Evolutionary conservation across 2,329 filamentous ascomycete species (phyloP).

Genomic region (Teratosphaeriaceae sp.): DNA sequence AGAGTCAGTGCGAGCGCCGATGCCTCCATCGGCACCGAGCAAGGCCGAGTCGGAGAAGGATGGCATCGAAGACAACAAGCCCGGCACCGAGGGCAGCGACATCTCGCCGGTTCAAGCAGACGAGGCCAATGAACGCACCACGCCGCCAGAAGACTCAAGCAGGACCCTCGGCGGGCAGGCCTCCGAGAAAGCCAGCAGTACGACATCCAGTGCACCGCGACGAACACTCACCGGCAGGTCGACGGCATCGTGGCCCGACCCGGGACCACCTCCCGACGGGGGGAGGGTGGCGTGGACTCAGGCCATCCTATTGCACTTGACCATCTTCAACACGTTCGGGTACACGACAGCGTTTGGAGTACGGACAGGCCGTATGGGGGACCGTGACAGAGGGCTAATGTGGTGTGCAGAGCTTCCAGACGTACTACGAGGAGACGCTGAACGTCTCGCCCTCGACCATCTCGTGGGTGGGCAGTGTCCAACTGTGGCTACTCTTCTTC

Average conservation of each 20-base stretch:
- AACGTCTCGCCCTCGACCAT: slow-evolving; percentile 38
- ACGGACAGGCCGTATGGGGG: no score
- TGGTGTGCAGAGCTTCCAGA: slow-evolving; percentile 30
- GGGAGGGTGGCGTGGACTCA: slow-evolving; percentile 32
- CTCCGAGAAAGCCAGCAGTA: not conserved
- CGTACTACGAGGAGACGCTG: slow-evolving; percentile 36
- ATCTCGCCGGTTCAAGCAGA: no score
- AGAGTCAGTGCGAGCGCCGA: no score
- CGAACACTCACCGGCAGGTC: slow-evolving; percentile 21
- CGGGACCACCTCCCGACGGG: slow-evolving; percentile 37
- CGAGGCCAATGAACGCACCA: no score
- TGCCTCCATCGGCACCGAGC: no score
- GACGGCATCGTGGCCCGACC: slow-evolving; percentile 23
- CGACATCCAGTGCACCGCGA: slow-evolving; percentile 2
- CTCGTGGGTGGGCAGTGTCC: slow-evolving; percentile 48
- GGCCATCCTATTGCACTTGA: slow-evolving; percentile 22
- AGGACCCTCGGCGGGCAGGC: no score
- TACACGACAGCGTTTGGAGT: slow-evolving; percentile 23
- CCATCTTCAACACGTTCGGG: slow-evolving; percentile 29
- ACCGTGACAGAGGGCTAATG: not conserved
- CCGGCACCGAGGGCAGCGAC: no score
- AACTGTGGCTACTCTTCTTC: slow-evolving; percentile 47
- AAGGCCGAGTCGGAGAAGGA: no score
- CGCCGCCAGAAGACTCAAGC: no score
- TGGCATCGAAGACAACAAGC: no score